phyloP scores from a whole-genome alignment of 495 filamentous ascomycete genomes.

The Penicillium subrubescens region DNA sequence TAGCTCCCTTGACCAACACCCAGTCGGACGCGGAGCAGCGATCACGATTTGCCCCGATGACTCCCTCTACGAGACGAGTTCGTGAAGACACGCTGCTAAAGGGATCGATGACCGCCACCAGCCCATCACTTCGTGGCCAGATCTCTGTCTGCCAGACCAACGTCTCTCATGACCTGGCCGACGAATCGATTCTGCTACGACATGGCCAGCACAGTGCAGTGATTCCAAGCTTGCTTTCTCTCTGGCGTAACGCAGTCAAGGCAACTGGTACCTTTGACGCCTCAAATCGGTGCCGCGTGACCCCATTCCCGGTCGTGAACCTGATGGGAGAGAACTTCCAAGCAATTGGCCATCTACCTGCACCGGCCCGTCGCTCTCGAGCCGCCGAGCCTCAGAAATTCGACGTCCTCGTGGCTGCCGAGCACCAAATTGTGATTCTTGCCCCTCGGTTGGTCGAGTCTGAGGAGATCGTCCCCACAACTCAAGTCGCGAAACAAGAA shows the following conservation, averaged over 20 bases:
- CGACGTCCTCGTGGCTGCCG: constrained; percentile 65
- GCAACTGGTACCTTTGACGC: constrained; percentile 58
- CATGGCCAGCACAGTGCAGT: constrained; percentile 62
- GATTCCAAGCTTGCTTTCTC: constrained; percentile 64
- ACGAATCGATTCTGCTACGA: constrained; percentile 70
- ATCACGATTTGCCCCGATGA: constrained; percentile 77
- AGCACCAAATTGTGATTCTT: constrained; percentile 63
- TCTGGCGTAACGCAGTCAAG: constrained; percentile 67
- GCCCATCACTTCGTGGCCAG: constrained; percentile 56
- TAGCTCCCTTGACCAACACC: constrained; percentile 38
- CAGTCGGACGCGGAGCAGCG: constrained; percentile 41
- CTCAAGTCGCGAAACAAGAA: constrained; percentile 22
- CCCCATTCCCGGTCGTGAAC: constrained; percentile 50
- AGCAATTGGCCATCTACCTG: constrained; percentile 57
- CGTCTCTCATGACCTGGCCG: constrained; percentile 49
- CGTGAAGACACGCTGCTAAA: constrained; percentile 58
- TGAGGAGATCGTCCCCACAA: constrained; percentile 11
- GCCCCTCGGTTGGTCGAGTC: constrained; percentile 44
- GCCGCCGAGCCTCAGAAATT: constrained; percentile 48
- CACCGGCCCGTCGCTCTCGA: constrained; percentile 32
- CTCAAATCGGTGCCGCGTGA: constrained; percentile 48
- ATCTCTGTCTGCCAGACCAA: constrained; percentile 59
- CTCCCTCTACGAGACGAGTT: constrained; percentile 72
- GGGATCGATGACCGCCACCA: constrained; percentile 36
- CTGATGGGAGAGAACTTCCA: constrained; percentile 68